Evolutionary conservation across 345 rosid species (phyloP).

Genomic region (Ceriops tagal): DNA sequence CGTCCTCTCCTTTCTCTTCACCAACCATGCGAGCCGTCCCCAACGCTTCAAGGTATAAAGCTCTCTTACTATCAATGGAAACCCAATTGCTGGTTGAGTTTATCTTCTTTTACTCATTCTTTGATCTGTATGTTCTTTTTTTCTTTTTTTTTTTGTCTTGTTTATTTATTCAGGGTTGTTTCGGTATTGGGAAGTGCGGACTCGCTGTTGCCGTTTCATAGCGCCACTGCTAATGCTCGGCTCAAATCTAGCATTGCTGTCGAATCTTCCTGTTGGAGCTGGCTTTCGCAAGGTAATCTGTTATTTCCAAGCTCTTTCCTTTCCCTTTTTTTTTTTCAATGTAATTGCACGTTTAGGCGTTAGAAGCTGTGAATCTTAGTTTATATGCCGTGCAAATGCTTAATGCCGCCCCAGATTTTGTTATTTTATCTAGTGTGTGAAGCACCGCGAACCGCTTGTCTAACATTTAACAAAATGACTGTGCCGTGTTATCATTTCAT

Average conservation of each 20-base stretch:
- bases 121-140: background rate
- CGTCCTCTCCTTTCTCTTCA: slow-evolving; percentile 31
- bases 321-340: background rate
- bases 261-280: slow-evolving; percentile 89
- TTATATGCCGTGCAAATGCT: too few relatives aligned
- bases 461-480: too few relatives aligned
- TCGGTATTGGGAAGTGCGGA: slow-evolving; percentile 64
- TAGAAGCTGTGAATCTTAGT: background rate
- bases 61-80: background rate
- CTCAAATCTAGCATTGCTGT: slow-evolving; percentile 73
- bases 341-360: background rate
- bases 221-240: slow-evolving; percentile 76
- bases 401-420: too few relatives aligned
- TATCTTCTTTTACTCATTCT: background rate
- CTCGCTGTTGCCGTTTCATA: slow-evolving; percentile 78
- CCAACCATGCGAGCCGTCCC: slow-evolving; percentile 20
- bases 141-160: background rate
- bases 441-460: too few relatives aligned
- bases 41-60: slow-evolving; percentile 46
- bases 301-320: background rate
- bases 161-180: slow-evolving; percentile 39
- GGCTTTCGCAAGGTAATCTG: slow-evolving; percentile 69
- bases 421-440: too few relatives aligned
- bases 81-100: background rate
- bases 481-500: too few relatives aligned